Evolutionary conservation across 1,139 yeast species (phyloP), one percentile per base, ranked within the genome.

Genomic region (Saccharomyces hybrid): DNA sequence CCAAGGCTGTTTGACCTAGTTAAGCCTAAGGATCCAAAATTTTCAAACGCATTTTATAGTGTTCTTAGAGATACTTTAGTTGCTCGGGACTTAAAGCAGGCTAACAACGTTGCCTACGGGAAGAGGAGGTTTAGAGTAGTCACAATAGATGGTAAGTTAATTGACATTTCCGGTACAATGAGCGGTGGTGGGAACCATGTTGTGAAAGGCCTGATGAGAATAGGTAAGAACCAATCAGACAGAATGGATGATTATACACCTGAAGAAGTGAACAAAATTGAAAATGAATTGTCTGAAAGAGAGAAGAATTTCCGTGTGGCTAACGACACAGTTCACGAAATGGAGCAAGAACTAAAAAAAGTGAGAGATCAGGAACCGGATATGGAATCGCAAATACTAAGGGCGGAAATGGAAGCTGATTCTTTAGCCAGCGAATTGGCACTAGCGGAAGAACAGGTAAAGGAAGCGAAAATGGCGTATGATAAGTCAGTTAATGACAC

Each of bases 151-250:
- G 99, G 99, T 31, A 87, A 89, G 63, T 76, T 93, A 34, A 93
- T 95, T 55, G 98, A 91, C 66, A 83, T 86, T n/a, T 87, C 96
- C 2, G 99, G 99, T 71, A 88, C 98, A 1, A 86, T 95, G 86
- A 84, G 95, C 52, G 99, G 99, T 64, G 99, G 99, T 71, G 98
- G 98, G 53, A 81, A 79, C 50, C 75, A 78, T 49, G 82, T 80
- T 14, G 77, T 81, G 14, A 69, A 66, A 47, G 78, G 77, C 14
- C 68, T 74, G 32, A 73, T 75, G 76, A 61, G 63, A 2, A 64
- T 68, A 5, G 64, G 46, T 2, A 29, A 26, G 28, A 47, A 61
- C 19, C 52, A 52, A 24, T 44, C 58, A 1, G 54, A 49, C 2
- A 61, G 64, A 16, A 63, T 72, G 1, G 63, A 63, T 14, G 26